Base-by-base conservation (phyloP, 306 rosid genomes). In the Cucurbita maxima region DNA sequence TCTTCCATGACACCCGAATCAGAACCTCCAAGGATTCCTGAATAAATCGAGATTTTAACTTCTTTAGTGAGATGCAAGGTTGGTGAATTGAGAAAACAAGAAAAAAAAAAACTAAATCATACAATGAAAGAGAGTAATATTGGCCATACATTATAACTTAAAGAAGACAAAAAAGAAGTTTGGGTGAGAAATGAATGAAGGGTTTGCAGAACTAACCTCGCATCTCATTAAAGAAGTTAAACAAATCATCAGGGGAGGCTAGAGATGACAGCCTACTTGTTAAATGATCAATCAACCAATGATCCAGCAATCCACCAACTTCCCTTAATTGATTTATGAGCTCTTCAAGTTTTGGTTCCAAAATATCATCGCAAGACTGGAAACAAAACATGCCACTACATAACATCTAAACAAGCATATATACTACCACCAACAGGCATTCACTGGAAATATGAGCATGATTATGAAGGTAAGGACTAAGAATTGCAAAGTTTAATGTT, bases 281-380 rank as follows among this genome's bases (percentile, higher is more conserved):
- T 80, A 94, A 71, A 76, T 87, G 96, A 71, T 82, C 92, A 57
- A 80, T 79, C 48, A 89, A 53, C 88, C 92, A 87, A 68, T 78
- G 79, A 78, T 80, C 72, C 57, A 79, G 66, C 75, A 81, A 10
- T 76, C 93, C 91, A 61, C 83, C 82, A 77, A 90, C 75, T 77
- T 78, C 81, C 80, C 94, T 88, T 82, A 93, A 73, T 57, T 93
- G 96, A 74, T 81, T 78, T 19, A 84, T 81, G 45, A 93, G 89
- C 30, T 90, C 94, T 12, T 89, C 97, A 77, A 94, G 84, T 81
- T 89, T 91, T 5, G 97, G 96, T 90, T 94, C 98, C 76, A 90
- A 77, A 56, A 87, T 84, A 79, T 88, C 95, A 77, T 89, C 98
- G 13, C 90, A 89, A 0, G 98, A 86, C 98, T 90, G 86, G 79